phyloP scores from a whole-genome alignment of 257 asterid genomes.

The Lantana camara region DNA sequence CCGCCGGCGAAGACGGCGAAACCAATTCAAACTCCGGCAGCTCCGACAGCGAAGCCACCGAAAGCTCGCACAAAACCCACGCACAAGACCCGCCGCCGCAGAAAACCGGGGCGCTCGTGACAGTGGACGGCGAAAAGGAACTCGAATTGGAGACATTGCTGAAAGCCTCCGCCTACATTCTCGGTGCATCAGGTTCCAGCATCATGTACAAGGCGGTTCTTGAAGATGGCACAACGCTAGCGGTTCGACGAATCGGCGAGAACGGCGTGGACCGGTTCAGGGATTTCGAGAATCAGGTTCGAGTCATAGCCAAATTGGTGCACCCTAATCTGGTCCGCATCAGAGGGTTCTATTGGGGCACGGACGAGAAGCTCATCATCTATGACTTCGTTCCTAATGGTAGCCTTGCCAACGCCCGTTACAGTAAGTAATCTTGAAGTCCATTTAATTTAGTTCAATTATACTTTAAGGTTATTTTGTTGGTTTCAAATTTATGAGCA shows the following conservation, averaged over 20 bases:
- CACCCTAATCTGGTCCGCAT: constrained; percentile 86
- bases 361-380: constrained; percentile 87
- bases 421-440: constrained; percentile 62
- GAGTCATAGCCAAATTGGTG: constrained; percentile 67
- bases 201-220: constrained; percentile 96
- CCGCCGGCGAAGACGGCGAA: constrained; percentile 25
- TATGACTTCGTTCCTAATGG: constrained; percentile 94
- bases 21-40: constrained; percentile 48
- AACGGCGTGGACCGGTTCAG: constrained; percentile 79
- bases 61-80: constrained; percentile 18
- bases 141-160: constrained; percentile 83
- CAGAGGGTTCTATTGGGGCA: constrained; percentile 95
- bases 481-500: not conserved
- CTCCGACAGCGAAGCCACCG: constrained; percentile 38
- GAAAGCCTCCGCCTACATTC: constrained; percentile 86
- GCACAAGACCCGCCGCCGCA: constrained; percentile 33
- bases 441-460: not conserved
- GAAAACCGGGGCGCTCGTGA: constrained; percentile 76
- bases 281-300: constrained; percentile 87
- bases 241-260: constrained; percentile 90
- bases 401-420: constrained; percentile 88
- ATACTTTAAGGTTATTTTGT: not conserved
- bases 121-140: constrained; percentile 81
- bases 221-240: constrained; percentile 77
- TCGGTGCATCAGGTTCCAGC: constrained; percentile 92